Conservation (phyloP, 345 rosid genomes). For the rapeseed (Brassica napus) region DNA sequence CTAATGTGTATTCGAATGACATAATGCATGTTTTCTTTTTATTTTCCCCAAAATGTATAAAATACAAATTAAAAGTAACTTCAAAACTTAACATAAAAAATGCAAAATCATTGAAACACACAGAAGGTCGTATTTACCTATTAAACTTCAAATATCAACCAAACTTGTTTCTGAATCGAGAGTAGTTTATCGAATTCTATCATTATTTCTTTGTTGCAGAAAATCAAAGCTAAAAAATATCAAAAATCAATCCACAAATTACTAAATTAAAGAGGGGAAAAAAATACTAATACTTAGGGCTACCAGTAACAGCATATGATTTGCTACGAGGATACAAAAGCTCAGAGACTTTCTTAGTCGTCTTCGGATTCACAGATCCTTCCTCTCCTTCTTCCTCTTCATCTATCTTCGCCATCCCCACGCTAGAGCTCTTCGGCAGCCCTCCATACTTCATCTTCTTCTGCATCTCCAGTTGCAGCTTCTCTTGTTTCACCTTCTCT, state of each 20-base stretch:
- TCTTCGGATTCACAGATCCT: conserved; percentile 38
- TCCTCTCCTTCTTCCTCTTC: conserved; percentile 47
- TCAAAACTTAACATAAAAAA: background rate
- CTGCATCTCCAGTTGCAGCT: conserved; percentile 1
- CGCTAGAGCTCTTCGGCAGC: conserved; percentile 56
- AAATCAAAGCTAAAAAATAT: conserved; percentile 3
- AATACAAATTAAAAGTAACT: background rate
- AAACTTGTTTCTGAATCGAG: background rate
- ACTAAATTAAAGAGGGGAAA: background rate
- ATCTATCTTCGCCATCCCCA: conserved; percentile 61
- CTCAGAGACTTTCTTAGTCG: conserved; percentile 34
- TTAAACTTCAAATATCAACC: background rate
- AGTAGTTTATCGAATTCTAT: background rate
- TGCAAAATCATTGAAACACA: background rate
- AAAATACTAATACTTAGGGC: conserved; percentile 14
- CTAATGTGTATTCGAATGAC: background rate
- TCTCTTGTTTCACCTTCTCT: conserved; percentile 32
- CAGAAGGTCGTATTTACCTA: background rate
- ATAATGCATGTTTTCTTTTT: background rate
- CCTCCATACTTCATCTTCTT: conserved; percentile 29
- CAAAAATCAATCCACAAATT: conserved; percentile 4
- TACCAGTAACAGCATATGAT: conserved; percentile 46
- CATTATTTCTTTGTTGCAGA: conserved; percentile 7
- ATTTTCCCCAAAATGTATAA: background rate
- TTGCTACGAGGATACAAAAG: conserved; percentile 49